Evolutionary conservation across 345 rosid genomes (phyloP).

Genomic region (Nasturtium officinale): DNA sequence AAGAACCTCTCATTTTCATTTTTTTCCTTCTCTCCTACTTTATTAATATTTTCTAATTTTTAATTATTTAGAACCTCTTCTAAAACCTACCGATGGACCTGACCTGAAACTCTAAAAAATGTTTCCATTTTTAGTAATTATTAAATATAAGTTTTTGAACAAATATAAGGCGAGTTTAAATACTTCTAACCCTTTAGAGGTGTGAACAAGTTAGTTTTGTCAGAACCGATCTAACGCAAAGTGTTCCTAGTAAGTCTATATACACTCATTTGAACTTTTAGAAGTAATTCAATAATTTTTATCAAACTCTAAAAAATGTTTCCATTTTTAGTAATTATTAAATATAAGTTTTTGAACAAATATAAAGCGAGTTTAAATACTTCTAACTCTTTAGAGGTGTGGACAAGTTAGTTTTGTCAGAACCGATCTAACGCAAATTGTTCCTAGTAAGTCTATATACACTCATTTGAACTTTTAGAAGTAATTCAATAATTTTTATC

Average conservation of each 20-base stretch:
- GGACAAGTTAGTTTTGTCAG: background rate
- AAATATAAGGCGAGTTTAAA: background rate
- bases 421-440: background rate
- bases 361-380: background rate
- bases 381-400: background rate
- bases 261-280: background rate
- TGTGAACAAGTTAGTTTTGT: background rate
- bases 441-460: background rate
- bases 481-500: background rate
- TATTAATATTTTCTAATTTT: no score
- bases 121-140: no score
- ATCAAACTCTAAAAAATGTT: no score
- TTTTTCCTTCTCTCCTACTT: no score
- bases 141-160: background rate
- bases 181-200: background rate
- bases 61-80: no score
- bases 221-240: background rate
- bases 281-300: background rate
- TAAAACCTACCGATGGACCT: no score
- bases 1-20: no score
- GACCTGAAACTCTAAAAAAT: no score
- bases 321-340: no score
- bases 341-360: background rate
- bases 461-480: background rate
- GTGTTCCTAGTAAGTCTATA: background rate